Evolutionary conservation across 2,329 filamentous ascomycete genomes (phyloP).

Genomic region (Verticillium nonalfalfae): DNA sequence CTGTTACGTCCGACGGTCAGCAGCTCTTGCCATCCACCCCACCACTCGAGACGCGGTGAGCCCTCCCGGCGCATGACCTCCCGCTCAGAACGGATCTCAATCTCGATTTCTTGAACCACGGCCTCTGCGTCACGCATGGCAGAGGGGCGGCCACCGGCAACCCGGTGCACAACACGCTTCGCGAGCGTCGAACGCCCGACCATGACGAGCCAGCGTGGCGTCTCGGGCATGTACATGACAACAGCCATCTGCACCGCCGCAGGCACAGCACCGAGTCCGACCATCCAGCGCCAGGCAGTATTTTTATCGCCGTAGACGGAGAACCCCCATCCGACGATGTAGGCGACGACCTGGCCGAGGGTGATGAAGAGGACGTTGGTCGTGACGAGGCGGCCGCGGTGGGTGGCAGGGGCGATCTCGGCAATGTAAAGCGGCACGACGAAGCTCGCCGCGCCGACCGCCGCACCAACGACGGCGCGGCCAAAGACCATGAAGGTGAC

Average conservation of each 20-base stretch:
- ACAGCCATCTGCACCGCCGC: slow-evolving; percentile 65
- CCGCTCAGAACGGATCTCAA: slow-evolving; percentile 65
- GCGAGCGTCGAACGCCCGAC: slow-evolving; percentile 57
- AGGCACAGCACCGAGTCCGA: slow-evolving; percentile 75
- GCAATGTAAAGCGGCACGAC: slow-evolving; percentile 85
- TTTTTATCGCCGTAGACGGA: slow-evolving; percentile 41
- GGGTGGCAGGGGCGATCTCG: slow-evolving; percentile 71
- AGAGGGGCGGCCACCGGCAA: slow-evolving; percentile 47
- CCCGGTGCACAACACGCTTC: slow-evolving; percentile 54
- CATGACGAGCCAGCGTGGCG: slow-evolving; percentile 79
- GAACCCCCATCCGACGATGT: slow-evolving; percentile 75
- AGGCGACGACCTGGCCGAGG: slow-evolving; percentile 81
- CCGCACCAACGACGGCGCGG: slow-evolving; percentile 62
- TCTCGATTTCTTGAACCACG: slow-evolving; percentile 64
- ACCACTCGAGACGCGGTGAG: slow-evolving; percentile 25
- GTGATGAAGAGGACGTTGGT: slow-evolving; percentile 80
- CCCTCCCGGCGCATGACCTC: slow-evolving; percentile 42
- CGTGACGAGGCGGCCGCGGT: slow-evolving; percentile 75
- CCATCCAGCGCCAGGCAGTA: slow-evolving; percentile 85
- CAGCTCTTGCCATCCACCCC: slow-evolving; percentile 46
- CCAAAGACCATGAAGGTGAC: slow-evolving; percentile 63
- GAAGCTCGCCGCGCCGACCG: slow-evolving; percentile 71
- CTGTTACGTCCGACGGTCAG: slow-evolving; percentile 56
- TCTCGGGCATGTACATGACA: slow-evolving; percentile 74
- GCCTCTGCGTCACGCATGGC: slow-evolving; percentile 42